phyloP scores from a whole-genome alignment of 1,284 basidiomycete genomes.

The Ustilago shanxiensis region DNA sequence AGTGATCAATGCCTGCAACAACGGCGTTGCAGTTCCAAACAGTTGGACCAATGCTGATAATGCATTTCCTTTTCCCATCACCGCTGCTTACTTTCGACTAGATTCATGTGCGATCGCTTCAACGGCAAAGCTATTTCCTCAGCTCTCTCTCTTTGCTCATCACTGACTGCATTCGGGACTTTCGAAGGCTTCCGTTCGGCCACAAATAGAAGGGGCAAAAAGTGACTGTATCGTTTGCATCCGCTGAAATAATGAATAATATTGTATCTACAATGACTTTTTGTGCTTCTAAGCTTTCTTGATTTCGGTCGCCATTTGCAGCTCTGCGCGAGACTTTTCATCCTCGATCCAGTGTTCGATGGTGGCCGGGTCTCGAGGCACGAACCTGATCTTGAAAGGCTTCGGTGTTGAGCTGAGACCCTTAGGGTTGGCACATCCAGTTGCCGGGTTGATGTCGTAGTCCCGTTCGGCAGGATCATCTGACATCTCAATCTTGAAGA shows the following conservation, averaged over 20 bases:
- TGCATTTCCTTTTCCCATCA: not conserved
- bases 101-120: too few relatives aligned
- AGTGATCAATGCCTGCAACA: slow-evolving; percentile 1
- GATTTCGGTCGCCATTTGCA: slow-evolving; percentile 28
- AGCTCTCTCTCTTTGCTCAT: too few relatives aligned
- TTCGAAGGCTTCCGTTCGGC: too few relatives aligned
- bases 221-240: not conserved
- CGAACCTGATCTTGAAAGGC: slow-evolving; percentile 48
- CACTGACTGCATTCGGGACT: too few relatives aligned
- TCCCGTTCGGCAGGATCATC: slow-evolving; percentile 15
- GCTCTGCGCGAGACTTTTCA: slow-evolving; percentile 29
- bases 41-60: not conserved
- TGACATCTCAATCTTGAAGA: slow-evolving; percentile 39
- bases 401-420: slow-evolving; percentile 45
- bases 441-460: slow-evolving; percentile 45
- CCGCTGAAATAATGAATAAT: not conserved
- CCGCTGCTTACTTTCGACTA: slow-evolving; percentile 1
- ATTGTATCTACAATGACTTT: not conserved
- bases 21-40: not conserved
- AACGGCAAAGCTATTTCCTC: too few relatives aligned
- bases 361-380: slow-evolving; percentile 25
- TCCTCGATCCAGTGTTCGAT: slow-evolving; percentile 40
- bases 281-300: not conserved
- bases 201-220: too few relatives aligned
- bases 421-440: slow-evolving; percentile 47